Evolutionary conservation across 164 flowering plant species (phyloP).

Genomic region (Piper longum): DNA sequence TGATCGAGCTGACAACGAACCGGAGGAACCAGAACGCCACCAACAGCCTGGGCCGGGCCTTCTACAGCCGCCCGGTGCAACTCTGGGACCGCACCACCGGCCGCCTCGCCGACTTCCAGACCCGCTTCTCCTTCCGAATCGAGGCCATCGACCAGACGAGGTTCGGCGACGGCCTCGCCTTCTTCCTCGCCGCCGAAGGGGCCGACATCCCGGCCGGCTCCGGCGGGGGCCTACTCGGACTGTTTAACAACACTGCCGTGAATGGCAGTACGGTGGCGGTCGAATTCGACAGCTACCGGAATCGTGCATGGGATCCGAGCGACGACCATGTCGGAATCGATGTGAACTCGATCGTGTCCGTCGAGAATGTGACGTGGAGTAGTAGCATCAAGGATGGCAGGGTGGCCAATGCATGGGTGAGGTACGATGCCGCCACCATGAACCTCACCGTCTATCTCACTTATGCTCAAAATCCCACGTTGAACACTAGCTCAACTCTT

Average conservation of each 20-base stretch:
- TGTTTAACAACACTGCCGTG: constrained; percentile 5
- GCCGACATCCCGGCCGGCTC: constrained; percentile 12
- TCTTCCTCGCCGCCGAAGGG: constrained; percentile 33
- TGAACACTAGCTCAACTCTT: constrained; percentile 19
- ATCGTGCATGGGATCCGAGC: constrained; percentile 30
- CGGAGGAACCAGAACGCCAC: neutral
- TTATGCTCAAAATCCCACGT: constrained; percentile 23
- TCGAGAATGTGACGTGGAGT: constrained; percentile 23
- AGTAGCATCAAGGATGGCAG: constrained; percentile 30
- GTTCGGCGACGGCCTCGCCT: constrained; percentile 39
- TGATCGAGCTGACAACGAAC: constrained; percentile 19
- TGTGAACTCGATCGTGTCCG: constrained; percentile 32
- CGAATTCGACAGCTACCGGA: constrained; percentile 39
- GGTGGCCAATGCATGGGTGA: constrained; percentile 39
- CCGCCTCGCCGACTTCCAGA: constrained; percentile 27
- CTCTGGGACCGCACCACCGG: constrained; percentile 27
- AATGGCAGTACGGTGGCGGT: constrained; percentile 8
- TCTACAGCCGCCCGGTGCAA: constrained; percentile 16
- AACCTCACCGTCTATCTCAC: constrained; percentile 33
- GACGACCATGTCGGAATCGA: constrained; percentile 36
- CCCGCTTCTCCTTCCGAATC: constrained; percentile 35
- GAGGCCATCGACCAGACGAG: neutral
- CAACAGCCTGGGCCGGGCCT: constrained; percentile 20
- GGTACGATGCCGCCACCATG: constrained; percentile 3
- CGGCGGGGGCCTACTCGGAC: constrained; percentile 18